Evolutionary conservation across 805 yeast species (phyloP).

Genomic region (Metschnikowia similis): DNA sequence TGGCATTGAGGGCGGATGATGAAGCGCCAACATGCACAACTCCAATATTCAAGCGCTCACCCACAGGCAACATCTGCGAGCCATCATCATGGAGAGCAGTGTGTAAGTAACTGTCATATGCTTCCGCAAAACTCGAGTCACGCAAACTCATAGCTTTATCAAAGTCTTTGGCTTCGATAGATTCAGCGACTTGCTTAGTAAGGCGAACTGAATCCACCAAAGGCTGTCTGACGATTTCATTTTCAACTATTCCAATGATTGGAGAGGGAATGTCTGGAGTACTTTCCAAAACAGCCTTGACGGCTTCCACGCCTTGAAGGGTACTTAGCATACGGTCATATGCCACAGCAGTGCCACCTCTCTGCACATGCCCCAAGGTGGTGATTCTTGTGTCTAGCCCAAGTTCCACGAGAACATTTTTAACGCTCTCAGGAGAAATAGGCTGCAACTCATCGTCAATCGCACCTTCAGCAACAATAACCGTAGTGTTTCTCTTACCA

Average conservation of each 20-base stretch:
- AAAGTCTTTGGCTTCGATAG: conserved; percentile 75
- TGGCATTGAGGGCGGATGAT: conserved; percentile 72
- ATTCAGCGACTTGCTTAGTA: conserved; percentile 87
- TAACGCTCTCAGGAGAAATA: conserved; percentile 75
- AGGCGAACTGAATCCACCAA: conserved; percentile 84
- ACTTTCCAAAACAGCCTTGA: conserved; percentile 81
- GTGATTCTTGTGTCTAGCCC: conserved; percentile 95
- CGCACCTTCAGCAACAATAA: conserved; percentile 98
- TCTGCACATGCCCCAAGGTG: conserved; percentile 94
- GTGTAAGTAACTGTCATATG: conserved; percentile 42
- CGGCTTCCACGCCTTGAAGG: conserved; percentile 96
- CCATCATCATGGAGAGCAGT: conserved; percentile 62
- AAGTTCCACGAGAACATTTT: conserved; percentile 73
- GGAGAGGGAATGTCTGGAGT: conserved; percentile 94
- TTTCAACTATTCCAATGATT: conserved; percentile 84
- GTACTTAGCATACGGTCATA: conserved; percentile 90
- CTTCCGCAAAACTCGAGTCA: conserved; percentile 81
- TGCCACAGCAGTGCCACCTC: conserved; percentile 98
- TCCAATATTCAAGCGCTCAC: conserved; percentile 58
- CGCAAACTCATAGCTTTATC: conserved; percentile 82
- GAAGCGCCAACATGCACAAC: conserved; percentile 78
- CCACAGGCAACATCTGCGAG: conserved; percentile 46
- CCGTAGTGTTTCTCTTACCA: conserved; percentile 93
- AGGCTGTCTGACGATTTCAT: conserved; percentile 79
- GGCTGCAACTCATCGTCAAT: conserved; percentile 76